Evolutionary conservation across 805 yeast species (phyloP).

Genomic region (Candida palmyrensis): DNA sequence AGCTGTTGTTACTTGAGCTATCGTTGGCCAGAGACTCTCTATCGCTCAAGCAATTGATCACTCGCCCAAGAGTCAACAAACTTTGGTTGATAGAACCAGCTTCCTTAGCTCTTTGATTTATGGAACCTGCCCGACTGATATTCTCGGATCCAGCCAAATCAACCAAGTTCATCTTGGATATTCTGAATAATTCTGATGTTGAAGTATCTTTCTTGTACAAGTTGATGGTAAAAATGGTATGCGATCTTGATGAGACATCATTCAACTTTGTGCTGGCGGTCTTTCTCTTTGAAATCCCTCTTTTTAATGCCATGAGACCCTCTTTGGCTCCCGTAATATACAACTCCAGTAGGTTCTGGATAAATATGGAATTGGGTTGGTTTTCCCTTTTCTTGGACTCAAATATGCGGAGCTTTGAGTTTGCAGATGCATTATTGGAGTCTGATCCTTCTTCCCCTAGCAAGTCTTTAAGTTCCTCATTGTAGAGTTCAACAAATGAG

Average conservation of each 20-base stretch:
- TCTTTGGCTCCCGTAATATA: slow-evolving; percentile 48
- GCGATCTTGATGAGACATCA: slow-evolving; percentile 70
- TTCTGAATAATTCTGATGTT: slow-evolving; percentile 16
- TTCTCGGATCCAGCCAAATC: slow-evolving; percentile 97
- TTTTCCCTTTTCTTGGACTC: slow-evolving; percentile 21
- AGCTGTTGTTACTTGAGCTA: slow-evolving; percentile 3
- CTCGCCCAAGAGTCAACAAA: slow-evolving; percentile 81
- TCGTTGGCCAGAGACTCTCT: too few relatives aligned
- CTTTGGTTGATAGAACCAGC: slow-evolving; percentile 93
- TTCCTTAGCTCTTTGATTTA: slow-evolving; percentile 80
- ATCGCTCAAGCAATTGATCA: slow-evolving; percentile 55
- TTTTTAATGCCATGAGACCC: slow-evolving; percentile 50
- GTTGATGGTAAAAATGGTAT: slow-evolving; percentile 66
- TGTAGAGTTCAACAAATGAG: slow-evolving; percentile 81
- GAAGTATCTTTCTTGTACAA: slow-evolving; percentile 46
- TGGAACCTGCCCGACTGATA: slow-evolving; percentile 81
- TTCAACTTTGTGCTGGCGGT: slow-evolving; percentile 74
- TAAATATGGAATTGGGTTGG: slow-evolving; percentile 30
- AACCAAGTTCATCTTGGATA: slow-evolving; percentile 75
- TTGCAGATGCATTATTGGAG: slow-evolving; percentile 2
- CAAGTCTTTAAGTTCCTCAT: slow-evolving; percentile 78
- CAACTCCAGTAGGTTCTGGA: slow-evolving; percentile 63
- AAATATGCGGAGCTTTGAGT: slow-evolving; percentile 31
- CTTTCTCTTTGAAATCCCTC: slow-evolving; percentile 55
- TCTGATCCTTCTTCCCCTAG: slow-evolving; percentile 42